Evolutionary conservation across 306 rosid species (phyloP).

Genomic region (Phaseolus lunatus): DNA sequence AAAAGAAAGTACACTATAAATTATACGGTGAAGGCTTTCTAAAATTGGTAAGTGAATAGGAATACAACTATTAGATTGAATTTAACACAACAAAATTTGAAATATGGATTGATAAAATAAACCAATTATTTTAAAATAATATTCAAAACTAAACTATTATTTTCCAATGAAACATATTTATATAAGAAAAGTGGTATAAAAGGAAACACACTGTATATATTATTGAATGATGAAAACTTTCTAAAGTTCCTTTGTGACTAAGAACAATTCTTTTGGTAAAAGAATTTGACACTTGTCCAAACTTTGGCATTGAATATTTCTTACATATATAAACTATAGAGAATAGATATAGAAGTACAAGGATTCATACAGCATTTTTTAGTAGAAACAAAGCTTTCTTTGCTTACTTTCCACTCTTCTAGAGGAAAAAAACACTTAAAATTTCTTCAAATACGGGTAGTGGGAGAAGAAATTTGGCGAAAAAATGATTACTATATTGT

Average conservation of each 20-base stretch:
- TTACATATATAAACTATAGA: no score
- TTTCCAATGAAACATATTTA: neutral
- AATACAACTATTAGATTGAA: no score
- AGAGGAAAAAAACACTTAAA: constrained; percentile 24
- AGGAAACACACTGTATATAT: no score
- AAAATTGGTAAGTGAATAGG: no score
- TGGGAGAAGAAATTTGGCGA: constrained; percentile 22
- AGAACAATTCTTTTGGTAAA: neutral
- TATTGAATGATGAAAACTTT: no score
- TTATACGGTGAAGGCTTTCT: no score
- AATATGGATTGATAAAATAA: no score
- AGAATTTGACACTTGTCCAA: neutral
- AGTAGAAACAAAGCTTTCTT: neutral
- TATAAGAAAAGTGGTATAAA: neutral
- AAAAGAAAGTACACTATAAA: no score
- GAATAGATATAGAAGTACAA: no score
- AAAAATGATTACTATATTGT: constrained; percentile 3
- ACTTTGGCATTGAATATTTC: neutral
- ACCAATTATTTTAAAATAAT: no score
- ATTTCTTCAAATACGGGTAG: constrained; percentile 26
- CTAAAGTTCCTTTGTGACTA: no score
- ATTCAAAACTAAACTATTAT: neutral
- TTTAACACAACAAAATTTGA: no score
- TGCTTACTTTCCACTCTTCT: constrained; percentile 47
- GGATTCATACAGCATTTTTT: neutral